A percentile compares a stretch with the other conserved stretches of the same genome.
Conservation (phyloP, 768 basidiomycete genomes). For the Aureoboletus auriporus region DNA sequence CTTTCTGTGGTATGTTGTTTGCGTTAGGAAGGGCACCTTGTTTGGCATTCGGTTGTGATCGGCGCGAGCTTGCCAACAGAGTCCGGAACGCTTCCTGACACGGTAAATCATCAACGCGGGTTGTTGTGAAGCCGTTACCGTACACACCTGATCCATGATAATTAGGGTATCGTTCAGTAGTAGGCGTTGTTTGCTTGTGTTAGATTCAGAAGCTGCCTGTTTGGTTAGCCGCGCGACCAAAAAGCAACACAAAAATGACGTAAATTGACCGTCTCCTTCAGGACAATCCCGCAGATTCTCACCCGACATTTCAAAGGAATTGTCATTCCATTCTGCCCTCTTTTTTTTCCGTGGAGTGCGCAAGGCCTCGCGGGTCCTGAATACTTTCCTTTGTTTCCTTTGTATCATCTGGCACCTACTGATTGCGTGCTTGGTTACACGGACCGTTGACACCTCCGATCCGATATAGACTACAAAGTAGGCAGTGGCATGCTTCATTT, state of each 20-base stretch:
- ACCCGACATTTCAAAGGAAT: not conserved
- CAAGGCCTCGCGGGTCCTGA: conserved; percentile 1
- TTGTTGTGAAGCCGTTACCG: not conserved
- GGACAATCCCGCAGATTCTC: no score
- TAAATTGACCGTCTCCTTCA: no score
- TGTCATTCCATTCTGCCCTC: not conserved
- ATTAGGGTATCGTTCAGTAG: not conserved
- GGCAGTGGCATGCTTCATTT: conserved; percentile 7
- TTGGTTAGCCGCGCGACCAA: no score
- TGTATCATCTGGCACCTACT: conserved; percentile 5
- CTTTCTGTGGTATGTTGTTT: conserved; percentile 7
- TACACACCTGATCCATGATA: conserved; percentile 30
- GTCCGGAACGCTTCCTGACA: conserved; percentile 57
- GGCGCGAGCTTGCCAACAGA: conserved; percentile 39
- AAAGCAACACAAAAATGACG: no score
- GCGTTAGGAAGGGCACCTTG: not conserved
- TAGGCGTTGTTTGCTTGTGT: conserved; percentile 26
- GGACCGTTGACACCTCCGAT: conserved; percentile 32
- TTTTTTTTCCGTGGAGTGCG: not conserved
- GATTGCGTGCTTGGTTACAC: not conserved
- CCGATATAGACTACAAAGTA: conserved; percentile 22
- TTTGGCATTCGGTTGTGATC: conserved; percentile 12
- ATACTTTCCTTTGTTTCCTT: conserved; percentile 5
- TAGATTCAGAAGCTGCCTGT: conserved; percentile 20
- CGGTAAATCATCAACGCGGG: not conserved